Evolutionary conservation across 768 basidiomycete genomes (phyloP), one percentile per base, ranked within the genome.

Genomic region (Tulasnella sp.): DNA sequence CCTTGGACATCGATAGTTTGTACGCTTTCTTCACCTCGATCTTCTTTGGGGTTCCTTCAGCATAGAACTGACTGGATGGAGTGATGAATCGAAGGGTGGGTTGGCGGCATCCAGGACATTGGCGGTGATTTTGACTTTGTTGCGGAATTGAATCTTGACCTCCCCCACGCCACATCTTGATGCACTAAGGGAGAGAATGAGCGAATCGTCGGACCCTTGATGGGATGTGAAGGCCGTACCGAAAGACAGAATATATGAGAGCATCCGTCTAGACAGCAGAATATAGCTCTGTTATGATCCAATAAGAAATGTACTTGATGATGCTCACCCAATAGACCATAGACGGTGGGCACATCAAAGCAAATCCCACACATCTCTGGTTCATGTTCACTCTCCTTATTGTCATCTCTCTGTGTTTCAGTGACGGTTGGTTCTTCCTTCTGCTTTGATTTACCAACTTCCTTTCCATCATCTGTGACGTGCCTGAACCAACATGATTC

Each of bases 191-290:
- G n/a, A n/a, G n/a, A n/a, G n/a, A n/a, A n/a, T n/a, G n/a, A n/a
- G n/a, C n/a, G n/a, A n/a, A n/a, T n/a, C n/a, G n/a, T n/a, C n/a
- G n/a, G n/a, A n/a, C n/a, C n/a, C n/a, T n/a, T n/a, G n/a, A n/a
- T n/a, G n/a, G n/a, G n/a, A n/a, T n/a, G n/a, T n/a, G n/a, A n/a
- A n/a, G 7, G 19, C 35, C 48, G 12, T 22, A 50, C 48, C 20
- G 16, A 16, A 12, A 55, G 37, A 31, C 53, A 55, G 39, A 55
- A 55, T 25, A 51, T 15, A 53, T 55, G 53, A 22, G 50, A 54
- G 39, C 53, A 55, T 3, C 53, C 53, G 19, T 29, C 53, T 55
- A 22, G 9, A 9, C 8, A 33, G 12, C 10, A 13, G 45, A 43
- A 20, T 20, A 28, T 15, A 2, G n/a, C 27, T 12, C n/a, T 4